Evolutionary conservation across 306 rosid species (phyloP).

Genomic region (Lathyrus aphaca): DNA sequence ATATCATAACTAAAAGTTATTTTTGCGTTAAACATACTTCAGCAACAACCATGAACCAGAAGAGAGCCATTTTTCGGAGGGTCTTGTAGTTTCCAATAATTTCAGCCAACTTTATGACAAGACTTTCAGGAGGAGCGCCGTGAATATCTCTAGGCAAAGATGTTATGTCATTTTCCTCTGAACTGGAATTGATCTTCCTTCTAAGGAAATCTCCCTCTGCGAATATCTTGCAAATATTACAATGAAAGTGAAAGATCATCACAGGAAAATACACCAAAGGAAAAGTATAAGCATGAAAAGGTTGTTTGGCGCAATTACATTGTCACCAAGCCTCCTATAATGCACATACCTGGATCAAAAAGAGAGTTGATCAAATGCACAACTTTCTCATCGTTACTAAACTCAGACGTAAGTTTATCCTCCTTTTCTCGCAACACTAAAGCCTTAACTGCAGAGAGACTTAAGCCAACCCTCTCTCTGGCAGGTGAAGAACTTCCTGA

Average conservation of each 20-base stretch:
- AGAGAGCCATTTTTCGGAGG: slow-evolving; percentile 74
- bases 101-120: slow-evolving; percentile 91
- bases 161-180: slow-evolving; percentile 53
- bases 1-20: slow-evolving; percentile 40
- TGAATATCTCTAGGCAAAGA: slow-evolving; percentile 85
- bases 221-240: slow-evolving; percentile 90
- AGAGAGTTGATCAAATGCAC: slow-evolving; percentile 63
- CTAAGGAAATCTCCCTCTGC: slow-evolving; percentile 87
- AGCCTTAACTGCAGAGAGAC: slow-evolving; percentile 80
- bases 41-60: slow-evolving; percentile 81
- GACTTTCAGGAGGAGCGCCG: slow-evolving; percentile 93
- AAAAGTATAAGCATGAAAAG: slow-evolving; percentile 13
- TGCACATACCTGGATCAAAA: slow-evolving; percentile 82
- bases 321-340: slow-evolving; percentile 42
- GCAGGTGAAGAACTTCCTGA: slow-evolving; percentile 70
- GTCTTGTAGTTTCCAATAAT: slow-evolving; percentile 77
- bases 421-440: slow-evolving; percentile 87
- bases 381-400: slow-evolving; percentile 65
- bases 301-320: slow-evolving; percentile 30
- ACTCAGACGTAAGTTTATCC: slow-evolving; percentile 64
- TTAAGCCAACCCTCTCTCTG: slow-evolving; percentile 74
- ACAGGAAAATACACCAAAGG: slow-evolving; percentile 43
- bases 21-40: slow-evolving; percentile 67
- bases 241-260: slow-evolving; percentile 74
- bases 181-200: slow-evolving; percentile 60